Evolutionary conservation across 2,329 filamentous ascomycete species (phyloP).

Genomic region (Domatiomyces catenatus): DNA sequence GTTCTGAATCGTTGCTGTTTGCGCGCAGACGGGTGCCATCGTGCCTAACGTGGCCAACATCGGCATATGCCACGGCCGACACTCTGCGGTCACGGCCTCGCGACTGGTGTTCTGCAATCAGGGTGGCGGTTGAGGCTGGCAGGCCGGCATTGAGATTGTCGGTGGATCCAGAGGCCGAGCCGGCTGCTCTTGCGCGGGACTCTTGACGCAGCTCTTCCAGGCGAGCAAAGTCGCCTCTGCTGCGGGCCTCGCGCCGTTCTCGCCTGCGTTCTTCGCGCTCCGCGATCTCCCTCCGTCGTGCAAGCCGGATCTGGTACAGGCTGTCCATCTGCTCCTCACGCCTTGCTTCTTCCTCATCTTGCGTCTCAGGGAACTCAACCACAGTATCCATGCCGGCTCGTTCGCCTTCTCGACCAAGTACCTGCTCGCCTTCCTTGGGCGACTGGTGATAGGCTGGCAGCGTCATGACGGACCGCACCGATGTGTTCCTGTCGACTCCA

Average conservation of each 20-base stretch:
- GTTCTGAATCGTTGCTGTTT: constrained; percentile 33
- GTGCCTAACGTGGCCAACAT: constrained; percentile 33
- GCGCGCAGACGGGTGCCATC: constrained; percentile 34
- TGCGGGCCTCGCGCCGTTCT: constrained; percentile 55
- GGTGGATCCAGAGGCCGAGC: constrained; percentile 19
- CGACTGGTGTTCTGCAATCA: constrained; percentile 30
- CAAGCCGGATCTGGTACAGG: constrained; percentile 72
- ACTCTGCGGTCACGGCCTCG: constrained; percentile 30
- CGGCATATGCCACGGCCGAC: constrained; percentile 34
- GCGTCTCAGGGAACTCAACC: constrained; percentile 66
- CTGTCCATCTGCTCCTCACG: constrained; percentile 87
- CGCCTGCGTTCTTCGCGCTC: constrained; percentile 64
- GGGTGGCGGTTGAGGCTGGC: constrained; percentile 22
- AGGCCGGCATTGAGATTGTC: constrained; percentile 15
- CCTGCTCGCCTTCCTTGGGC: constrained; percentile 59
- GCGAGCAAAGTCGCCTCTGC: constrained; percentile 51
- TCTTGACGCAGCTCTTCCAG: constrained; percentile 48
- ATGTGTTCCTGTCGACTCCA: constrained; percentile 64
- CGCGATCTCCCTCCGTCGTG: constrained; percentile 57
- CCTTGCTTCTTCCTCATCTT: constrained; percentile 60
- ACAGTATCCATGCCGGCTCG: constrained; percentile 83
- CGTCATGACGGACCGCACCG: constrained; percentile 85
- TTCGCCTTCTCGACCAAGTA: constrained; percentile 80
- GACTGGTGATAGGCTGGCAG: constrained; percentile 67
- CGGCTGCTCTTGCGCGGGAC: constrained; percentile 34